These are phyloP conservation scores for Zhuliangozyma parablackwelliae DNA, from an alignment of 1,139 yeast species.

Conservation along the genomic window DNA sequence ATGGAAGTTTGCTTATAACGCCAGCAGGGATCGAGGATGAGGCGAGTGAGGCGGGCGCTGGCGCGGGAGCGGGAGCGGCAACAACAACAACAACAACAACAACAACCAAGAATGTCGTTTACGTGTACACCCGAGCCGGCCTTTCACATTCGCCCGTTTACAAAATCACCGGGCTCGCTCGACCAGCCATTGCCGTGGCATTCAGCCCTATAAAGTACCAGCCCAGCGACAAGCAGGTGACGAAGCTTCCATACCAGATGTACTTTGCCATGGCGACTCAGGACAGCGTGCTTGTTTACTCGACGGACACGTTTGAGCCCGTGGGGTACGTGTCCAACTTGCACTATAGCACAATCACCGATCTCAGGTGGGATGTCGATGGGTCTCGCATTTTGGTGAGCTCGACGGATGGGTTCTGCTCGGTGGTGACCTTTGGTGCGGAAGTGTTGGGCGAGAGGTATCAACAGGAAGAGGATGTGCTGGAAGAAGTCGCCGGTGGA, in stretches of 20 bases:
- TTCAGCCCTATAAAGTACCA: slow-evolving; percentile 69
- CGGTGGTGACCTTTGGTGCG: slow-evolving; percentile 51
- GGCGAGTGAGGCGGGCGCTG: slow-evolving; percentile 1
- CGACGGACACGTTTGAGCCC: slow-evolving; percentile 59
- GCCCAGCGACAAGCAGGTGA: slow-evolving; percentile 12
- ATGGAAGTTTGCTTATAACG: slow-evolving; percentile 73
- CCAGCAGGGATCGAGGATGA: slow-evolving; percentile 65
- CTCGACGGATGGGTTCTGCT: slow-evolving; percentile 94
- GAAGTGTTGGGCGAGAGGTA: slow-evolving; percentile 48
- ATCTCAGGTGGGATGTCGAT: slow-evolving; percentile 75
- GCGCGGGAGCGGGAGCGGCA: neutral
- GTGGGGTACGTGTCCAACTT: slow-evolving; percentile 71
- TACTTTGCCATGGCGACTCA: slow-evolving; percentile 92
- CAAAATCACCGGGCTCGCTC: slow-evolving; percentile 71
- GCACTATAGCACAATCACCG: slow-evolving; percentile 87
- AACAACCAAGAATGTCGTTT: slow-evolving; percentile 57
- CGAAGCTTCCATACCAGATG: slow-evolving; percentile 68
- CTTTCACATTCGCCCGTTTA: slow-evolving; percentile 67
- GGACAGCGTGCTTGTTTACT: slow-evolving; percentile 79
- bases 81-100: neutral
- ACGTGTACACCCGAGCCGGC: slow-evolving; percentile 68
- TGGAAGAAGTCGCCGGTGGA: neutral
- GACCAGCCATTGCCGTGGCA: slow-evolving; percentile 78
- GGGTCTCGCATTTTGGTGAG: slow-evolving; percentile 71
- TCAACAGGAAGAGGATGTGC: neutral